Conservation (phyloP, 78 protist species). For the Protostelium mycophagum region DNA sequence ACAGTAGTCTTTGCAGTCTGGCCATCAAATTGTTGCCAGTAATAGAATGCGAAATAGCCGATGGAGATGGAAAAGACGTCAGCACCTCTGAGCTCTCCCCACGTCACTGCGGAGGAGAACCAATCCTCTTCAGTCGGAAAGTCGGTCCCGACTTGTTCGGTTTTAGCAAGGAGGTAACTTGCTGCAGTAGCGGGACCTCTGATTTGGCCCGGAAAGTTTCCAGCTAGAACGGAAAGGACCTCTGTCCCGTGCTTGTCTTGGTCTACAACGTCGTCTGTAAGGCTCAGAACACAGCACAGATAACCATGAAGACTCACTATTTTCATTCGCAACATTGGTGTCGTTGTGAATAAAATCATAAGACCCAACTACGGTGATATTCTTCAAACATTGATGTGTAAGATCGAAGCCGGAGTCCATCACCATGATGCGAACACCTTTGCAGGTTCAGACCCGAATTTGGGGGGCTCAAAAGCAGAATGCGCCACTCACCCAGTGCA, state of each 20-base stretch:
- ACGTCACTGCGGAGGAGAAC: constrained; percentile 35
- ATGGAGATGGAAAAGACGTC: constrained; percentile 15
- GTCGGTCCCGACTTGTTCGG: constrained; percentile 30
- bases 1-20: constrained; percentile 1
- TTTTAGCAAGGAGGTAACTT: constrained; percentile 16
- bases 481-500: background rate
- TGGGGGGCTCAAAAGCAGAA: background rate
- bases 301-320: background rate
- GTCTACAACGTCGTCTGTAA: background rate
- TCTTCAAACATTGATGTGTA: constrained; percentile 26
- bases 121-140: constrained; percentile 38
- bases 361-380: constrained; percentile 8
- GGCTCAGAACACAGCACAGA: background rate
- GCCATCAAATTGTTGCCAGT: constrained; percentile 37
- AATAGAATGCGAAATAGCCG: constrained; percentile 32
- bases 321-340: background rate
- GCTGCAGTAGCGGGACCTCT: constrained; percentile 33
- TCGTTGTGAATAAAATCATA: constrained; percentile 37
- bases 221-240: constrained; percentile 36
- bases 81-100: constrained; percentile 42
- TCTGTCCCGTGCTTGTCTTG: background rate
- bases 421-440: constrained; percentile 31
- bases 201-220: constrained; percentile 32
- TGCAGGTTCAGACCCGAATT: background rate
- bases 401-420: constrained; percentile 48